These are phyloP conservation scores for Chloris gayana DNA, from an alignment of 176 grass and related monocot genomes.

Conservation along the genomic window DNA sequence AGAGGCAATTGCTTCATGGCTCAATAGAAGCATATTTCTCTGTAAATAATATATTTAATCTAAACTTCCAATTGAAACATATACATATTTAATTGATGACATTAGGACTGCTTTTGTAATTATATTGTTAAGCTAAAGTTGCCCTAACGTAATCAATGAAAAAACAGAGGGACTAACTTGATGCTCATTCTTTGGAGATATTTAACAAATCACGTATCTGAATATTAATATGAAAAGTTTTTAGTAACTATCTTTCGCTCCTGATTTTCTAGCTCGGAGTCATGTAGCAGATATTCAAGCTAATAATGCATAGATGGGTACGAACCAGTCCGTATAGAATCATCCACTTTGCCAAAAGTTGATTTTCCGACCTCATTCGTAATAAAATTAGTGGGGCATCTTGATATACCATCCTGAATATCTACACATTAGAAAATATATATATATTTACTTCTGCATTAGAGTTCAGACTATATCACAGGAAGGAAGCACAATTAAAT, in stretches of 20 bases:
- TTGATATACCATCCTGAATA: conserved; percentile 35
- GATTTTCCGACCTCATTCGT: conserved; percentile 37
- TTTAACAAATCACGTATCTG: not conserved
- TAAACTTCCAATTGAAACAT: conserved; percentile 2
- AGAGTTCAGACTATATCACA: conserved; percentile 25
- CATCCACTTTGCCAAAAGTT: conserved; percentile 30
- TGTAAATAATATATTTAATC: not conserved
- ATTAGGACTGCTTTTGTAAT: too few species aligned
- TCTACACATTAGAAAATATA: conserved; percentile 22
- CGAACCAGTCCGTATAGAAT: conserved; percentile 52
- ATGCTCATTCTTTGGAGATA: not conserved
- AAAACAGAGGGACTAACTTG: not conserved
- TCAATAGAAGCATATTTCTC: not conserved
- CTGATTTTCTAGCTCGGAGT: conserved; percentile 12
- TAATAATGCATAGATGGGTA: conserved; percentile 27
- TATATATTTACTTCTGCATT: conserved; percentile 21
- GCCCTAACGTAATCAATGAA: too few species aligned
- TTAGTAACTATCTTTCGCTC: not conserved
- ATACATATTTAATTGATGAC: not conserved
- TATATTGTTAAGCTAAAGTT: too few species aligned
- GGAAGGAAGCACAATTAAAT: conserved; percentile 11
- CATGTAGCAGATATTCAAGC: conserved; percentile 18
- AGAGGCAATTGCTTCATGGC: not conserved
- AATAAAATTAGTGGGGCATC: conserved; percentile 20
- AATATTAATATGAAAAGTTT: conserved; percentile 9